Conservation (phyloP, 441 rosid species). For the Erysimum cheiri region DNA sequence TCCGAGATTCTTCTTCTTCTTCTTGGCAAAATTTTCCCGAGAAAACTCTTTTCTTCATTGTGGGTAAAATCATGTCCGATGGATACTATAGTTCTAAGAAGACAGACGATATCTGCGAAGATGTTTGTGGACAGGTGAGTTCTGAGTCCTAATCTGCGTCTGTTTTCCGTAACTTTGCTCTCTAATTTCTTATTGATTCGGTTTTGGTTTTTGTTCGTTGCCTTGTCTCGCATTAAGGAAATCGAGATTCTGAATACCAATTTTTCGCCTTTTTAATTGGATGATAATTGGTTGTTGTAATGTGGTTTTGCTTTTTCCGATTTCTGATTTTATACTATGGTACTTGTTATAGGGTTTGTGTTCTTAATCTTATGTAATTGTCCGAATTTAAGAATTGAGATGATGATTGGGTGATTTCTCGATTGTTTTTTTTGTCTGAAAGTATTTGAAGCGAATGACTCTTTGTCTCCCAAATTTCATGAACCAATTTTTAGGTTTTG, state of each 20-base stretch:
- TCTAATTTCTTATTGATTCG: slow-evolving; percentile 22
- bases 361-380: slow-evolving; percentile 1
- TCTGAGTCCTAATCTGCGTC: slow-evolving; percentile 9
- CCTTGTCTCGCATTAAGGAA: slow-evolving; percentile 27
- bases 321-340: background rate
- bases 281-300: slow-evolving; percentile 20
- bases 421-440: slow-evolving; percentile 18
- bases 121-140: slow-evolving; percentile 80
- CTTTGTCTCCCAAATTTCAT: background rate
- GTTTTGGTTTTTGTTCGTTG: background rate
- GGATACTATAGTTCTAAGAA: slow-evolving; percentile 83
- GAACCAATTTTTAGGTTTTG: slow-evolving; percentile 2
- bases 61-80: slow-evolving; percentile 62
- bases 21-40: background rate
- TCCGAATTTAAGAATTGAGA: slow-evolving; percentile 24
- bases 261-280: background rate
- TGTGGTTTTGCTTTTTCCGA: slow-evolving; percentile 22
- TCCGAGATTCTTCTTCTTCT: slow-evolving; percentile 17
- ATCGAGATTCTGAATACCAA: slow-evolving; percentile 21
- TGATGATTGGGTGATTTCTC: background rate
- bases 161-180: background rate
- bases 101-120: slow-evolving; percentile 79
- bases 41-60: background rate
- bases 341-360: background rate
- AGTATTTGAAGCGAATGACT: slow-evolving; percentile 2